phyloP scores from a whole-genome alignment of 2,329 filamentous ascomycete genomes.

The Coniella lustricola region DNA sequence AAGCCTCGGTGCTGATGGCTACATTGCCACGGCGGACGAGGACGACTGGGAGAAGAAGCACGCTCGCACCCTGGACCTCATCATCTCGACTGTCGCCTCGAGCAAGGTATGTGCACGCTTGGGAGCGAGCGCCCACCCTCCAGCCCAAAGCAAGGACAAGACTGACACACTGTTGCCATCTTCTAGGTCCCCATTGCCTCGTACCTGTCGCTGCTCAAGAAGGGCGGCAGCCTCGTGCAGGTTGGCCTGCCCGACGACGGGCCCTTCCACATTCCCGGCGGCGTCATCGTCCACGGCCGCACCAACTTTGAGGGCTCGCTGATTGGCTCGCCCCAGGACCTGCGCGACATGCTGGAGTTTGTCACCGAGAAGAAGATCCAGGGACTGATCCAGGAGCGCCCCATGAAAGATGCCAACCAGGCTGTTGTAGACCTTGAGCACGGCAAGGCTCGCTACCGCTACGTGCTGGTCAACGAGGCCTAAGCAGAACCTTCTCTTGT shows the following conservation, averaged over 20 bases:
- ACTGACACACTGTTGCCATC: too few species aligned
- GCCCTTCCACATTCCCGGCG: conserved; percentile 39
- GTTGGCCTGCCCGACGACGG: conserved; percentile 54
- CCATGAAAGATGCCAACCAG: conserved; percentile 48
- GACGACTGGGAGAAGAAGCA: conserved; percentile 47
- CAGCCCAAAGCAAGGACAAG: too few species aligned
- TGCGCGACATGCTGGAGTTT: conserved; percentile 51
- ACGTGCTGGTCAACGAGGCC: conserved; percentile 38
- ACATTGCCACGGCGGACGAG: conserved; percentile 35
- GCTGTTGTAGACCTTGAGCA: conserved; percentile 47
- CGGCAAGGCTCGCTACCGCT: conserved; percentile 43
- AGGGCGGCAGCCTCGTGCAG: conserved; percentile 56
- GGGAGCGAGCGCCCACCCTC: neutral
- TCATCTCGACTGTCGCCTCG: conserved; percentile 47
- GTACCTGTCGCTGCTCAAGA: conserved; percentile 53
- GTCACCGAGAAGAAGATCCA: conserved; percentile 49
- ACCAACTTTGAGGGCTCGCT: conserved; percentile 36
- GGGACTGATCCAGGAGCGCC: conserved; percentile 46
- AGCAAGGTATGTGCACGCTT: conserved; percentile 33
- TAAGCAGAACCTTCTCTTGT: neutral
- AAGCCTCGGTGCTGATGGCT: conserved; percentile 49
- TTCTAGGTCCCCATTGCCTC: conserved; percentile 38
- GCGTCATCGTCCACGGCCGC: conserved; percentile 49
- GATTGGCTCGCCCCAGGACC: conserved; percentile 44
- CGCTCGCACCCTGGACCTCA: conserved; percentile 44